Evolutionary conservation across 2,329 filamentous ascomycete species (phyloP), one percentile per base, ranked within the genome.

Genomic region (Didymellaceae sp.): DNA sequence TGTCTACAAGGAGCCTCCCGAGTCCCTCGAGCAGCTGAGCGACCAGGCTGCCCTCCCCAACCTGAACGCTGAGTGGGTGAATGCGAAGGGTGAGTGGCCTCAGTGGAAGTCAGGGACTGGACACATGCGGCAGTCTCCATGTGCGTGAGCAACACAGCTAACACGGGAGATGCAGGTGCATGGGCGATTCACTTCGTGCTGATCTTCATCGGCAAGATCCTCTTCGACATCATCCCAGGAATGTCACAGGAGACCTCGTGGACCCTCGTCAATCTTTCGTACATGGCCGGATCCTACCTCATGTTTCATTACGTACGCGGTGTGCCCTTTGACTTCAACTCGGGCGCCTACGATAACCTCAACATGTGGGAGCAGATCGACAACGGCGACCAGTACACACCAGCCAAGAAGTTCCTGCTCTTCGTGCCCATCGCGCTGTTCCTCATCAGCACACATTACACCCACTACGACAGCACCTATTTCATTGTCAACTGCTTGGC

Each of bases 311-410:
- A 91, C 82, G 94, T 99, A 63, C 91, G 93, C 71, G 94, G 94
- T 64, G 91, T 97, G 37, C 94, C 94, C 5, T 99, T 99, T 72
- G 94, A 99, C 75, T 99, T 99, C 83, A 99, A 99, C 73, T 88
- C 90, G 48, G 94, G 94, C 52, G 94, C 94, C 64, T 99, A 97
- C 76, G 94, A 99, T 81, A 97, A 99, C 75, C 83, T 99, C 70
- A 99, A 97, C 79, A 97, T 99, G 94, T 99, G 94, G 94, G 94
- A 99, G 80, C 94, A 99, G 78, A 99, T 99, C 74, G 94, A 99
- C 80, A 95, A 97, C 68, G 94, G 94, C 37, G 94, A 94, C 65
- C 94, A 99, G 75, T 99, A 97, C 79, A 99, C 94, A 1, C 94
- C 94, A 4, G 90, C 94, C 61, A 99, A 99, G 82, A 99, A 99